Base-by-base conservation (phyloP, 306 rosid genomes). In the Malus sieversii region DNA sequence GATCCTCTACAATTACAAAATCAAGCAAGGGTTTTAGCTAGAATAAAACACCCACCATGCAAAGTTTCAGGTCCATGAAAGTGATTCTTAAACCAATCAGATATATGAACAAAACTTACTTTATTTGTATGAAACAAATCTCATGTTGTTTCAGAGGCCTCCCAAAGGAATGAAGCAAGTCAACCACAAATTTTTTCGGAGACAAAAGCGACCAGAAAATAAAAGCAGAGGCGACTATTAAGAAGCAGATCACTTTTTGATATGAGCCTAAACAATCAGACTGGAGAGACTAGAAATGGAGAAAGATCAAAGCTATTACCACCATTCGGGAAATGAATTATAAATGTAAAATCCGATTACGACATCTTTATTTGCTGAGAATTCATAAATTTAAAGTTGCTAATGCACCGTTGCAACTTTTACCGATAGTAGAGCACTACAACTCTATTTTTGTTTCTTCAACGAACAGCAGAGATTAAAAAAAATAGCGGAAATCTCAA, bases 1-100 rank as follows among this genome's bases (percentile, higher is more conserved):
- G 59, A 96, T 86, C 80, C 83, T 92, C 99, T 96, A 92, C 88
- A 83, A 66, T 48, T 75, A 73, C 76, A 77, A 12, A 80, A 82
- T 66, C 62, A 84, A 30, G 66, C 82, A 73, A 77, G 84, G 16
- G 57, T 64, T 52, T 35, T 27, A n/a, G 35, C 15, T 2, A 44
- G 60, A 72, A 30, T 45, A 48, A 76, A 55, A 12, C 7, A 27
- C 13, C 16, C 2, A 9, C 14, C 15, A 32, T 10, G 58, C 4
- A 44, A 57, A 55, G 66, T 61, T 25, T 61, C 66, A 25, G 33
- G 66, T 5, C 13, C 27, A 19, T 22, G 55, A 68, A 44, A 10
- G 29, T 5, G 45, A 70, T 27, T 13, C 22, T 70, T 13, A 32
- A 52, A 29, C 75, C 8, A 8, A 70, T 63, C 19, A 30, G 68